These are phyloP conservation scores for Cucurbita argyrosperma DNA, from an alignment of 306 rosid genomes.

Conservation along the genomic window DNA sequence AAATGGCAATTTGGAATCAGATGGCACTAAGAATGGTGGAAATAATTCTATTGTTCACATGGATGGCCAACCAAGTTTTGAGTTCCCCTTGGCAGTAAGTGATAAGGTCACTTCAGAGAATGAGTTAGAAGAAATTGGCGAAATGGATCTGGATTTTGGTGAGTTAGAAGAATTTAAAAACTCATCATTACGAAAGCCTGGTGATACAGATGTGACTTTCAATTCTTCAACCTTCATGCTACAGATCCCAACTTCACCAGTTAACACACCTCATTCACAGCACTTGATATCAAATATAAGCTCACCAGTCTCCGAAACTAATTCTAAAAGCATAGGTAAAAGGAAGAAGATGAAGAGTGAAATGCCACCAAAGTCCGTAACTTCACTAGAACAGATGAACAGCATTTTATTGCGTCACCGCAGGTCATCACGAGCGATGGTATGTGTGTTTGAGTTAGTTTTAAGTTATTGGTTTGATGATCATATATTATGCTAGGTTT, in stretches of 20 bases:
- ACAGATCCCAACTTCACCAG: conserved; percentile 7
- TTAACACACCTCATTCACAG: conserved; percentile 13
- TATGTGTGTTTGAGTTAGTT: conserved; percentile 20
- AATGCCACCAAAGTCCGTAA: conserved; percentile 68
- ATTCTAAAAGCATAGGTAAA: conserved; percentile 3
- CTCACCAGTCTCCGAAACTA: conserved; percentile 16
- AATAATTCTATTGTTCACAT: conserved; percentile 11
- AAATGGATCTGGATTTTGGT: not conserved
- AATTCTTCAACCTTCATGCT: conserved; percentile 7
- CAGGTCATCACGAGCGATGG: conserved; percentile 52
- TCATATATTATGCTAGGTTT: not conserved
- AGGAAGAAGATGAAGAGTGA: conserved; percentile 47
- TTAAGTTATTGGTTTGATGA: conserved; percentile 6
- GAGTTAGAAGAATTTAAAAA: conserved; percentile 13
- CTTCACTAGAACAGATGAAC: conserved; percentile 63
- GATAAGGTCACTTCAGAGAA: conserved; percentile 10
- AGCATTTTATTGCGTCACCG: conserved; percentile 37
- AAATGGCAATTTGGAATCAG: conserved; percentile 12
- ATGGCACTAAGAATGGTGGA: conserved; percentile 11
- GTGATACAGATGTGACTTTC: conserved; percentile 10
- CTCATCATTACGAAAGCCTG: conserved; percentile 11
- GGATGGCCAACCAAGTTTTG: conserved; percentile 16
- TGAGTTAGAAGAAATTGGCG: conserved; percentile 6
- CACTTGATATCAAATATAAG: conserved; percentile 9
- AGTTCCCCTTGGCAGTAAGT: conserved; percentile 15